These are phyloP conservation scores for Ophiostoma ulmi DNA, from an alignment of 2,329 filamentous ascomycete species.

Conservation along the genomic window DNA sequence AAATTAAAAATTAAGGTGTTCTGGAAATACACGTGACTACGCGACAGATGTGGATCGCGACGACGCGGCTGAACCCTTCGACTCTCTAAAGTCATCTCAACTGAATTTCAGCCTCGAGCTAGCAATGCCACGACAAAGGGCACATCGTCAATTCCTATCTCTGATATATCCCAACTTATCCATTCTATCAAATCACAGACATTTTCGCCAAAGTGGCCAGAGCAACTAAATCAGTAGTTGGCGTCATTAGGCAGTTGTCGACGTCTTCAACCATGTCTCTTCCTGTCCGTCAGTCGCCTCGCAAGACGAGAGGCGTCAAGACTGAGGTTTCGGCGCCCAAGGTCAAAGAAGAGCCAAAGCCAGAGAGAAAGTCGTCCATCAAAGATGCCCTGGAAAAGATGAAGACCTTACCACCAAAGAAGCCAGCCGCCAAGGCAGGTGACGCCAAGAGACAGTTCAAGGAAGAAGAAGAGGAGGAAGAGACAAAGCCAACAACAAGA, in stretches of 20 bases:
- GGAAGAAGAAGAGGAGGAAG: neutral
- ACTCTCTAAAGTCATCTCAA: neutral
- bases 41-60: neutral
- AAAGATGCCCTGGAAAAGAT: neutral
- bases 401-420: constrained; percentile 9
- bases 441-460: neutral
- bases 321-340: constrained; percentile 10
- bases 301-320: constrained; percentile 25
- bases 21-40: neutral
- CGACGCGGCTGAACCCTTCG: neutral
- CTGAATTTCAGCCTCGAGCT: neutral
- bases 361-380: constrained; percentile 32
- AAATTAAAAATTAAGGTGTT: neutral
- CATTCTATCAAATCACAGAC: too few relatives aligned
- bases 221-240: neutral
- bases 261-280: constrained; percentile 23
- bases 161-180: too few relatives aligned
- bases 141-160: too few relatives aligned
- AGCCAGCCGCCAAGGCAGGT: neutral
- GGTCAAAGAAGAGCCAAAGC: constrained; percentile 29
- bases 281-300: constrained; percentile 22
- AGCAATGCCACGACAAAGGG: neutral
- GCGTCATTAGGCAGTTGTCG: constrained; percentile 16
- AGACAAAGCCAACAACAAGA: neutral
- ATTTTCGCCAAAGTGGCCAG: neutral